Base-by-base conservation (phyloP, 2,329 filamentous ascomycete species). In the Fusarium udum region DNA sequence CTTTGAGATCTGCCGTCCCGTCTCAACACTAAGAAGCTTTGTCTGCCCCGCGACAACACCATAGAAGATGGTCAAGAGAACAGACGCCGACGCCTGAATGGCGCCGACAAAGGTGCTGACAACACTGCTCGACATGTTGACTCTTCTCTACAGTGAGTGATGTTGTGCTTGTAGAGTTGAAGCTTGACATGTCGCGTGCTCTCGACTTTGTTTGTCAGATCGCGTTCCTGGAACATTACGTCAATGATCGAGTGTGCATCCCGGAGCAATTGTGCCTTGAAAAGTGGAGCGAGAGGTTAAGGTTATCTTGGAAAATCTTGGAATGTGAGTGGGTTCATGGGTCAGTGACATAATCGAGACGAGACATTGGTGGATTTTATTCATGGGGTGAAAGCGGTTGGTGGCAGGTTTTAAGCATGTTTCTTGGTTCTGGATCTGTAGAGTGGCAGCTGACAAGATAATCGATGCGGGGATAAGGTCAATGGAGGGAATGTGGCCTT, bases 81-180 rank as follows among this genome's bases (percentile, higher is more conserved):
- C 69, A 31, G 69, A 72, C 9, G 69, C 69, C 69, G 69, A 72
- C 49, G 69, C 69, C 64, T 72, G 69, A 31, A 72, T 72, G 64
- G 69, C 69, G 59, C 69, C 69, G 45, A 61, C 53, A 39, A 72
- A 72, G 31, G 64, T 57, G 46, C 69, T 69, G 31, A 51, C n/a
- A 18, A 72, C 24, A 48, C 64, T 69, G 32, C 69, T 69, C 20
- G 64, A 53, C 69, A 72, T 72, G 20, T 5, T 37, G n/a, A 18
- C 31, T 49, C 22, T 28, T 43, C 9, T 24, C 26, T n/a, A 36
- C 12, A 5, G 32, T 5, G 22, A 22, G 40, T 15, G 24, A 37
- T 20, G 34, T 7, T 28, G 34, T 13, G 20, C 11, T 39, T 55
- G 34, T 10, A 31, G 26, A 55, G 24, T 40, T 7, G 24, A 55